Percentiles rank a stretch among this genome's conserved stretches.
phyloP scores from a whole-genome alignment of 176 grass and related monocot genomes.

The Hyparrhenia diplandra region DNA sequence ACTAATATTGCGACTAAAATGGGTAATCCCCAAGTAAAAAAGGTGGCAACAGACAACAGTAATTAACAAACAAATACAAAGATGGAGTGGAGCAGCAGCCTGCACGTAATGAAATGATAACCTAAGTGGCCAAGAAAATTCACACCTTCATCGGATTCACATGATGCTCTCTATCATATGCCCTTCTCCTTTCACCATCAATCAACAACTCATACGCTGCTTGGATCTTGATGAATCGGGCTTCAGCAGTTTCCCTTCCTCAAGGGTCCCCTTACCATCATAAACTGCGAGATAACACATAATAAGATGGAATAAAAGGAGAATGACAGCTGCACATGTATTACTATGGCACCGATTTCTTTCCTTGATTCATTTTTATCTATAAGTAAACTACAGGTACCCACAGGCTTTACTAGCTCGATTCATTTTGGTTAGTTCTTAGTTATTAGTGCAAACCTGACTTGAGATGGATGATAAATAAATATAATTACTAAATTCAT shows the following conservation, averaged over 20 bases:
- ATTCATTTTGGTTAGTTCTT: not conserved
- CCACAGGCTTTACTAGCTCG: not conserved
- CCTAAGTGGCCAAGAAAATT: conserved; percentile 5
- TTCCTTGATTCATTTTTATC: not conserved
- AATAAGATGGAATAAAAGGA: conserved; percentile 35
- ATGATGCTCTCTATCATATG: conserved; percentile 80
- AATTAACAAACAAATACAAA: conserved; percentile 8
- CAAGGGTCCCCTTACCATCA: conserved; percentile 86
- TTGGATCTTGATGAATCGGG: conserved; percentile 99
- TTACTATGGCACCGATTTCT: not conserved
- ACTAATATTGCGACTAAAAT: not conserved
- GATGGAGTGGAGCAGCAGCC: not conserved
- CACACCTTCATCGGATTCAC: conserved; percentile 95
- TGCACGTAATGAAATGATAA: not conserved
- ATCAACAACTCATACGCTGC: conserved; percentile 95
- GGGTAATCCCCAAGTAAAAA: not conserved
- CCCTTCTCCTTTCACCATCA: conserved; percentile 67
- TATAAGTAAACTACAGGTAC: not conserved
- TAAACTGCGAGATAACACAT: conserved; percentile 57
- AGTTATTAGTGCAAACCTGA: not conserved
- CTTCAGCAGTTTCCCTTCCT: conserved; percentile 89
- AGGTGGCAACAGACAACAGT: not conserved
- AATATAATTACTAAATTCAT: not conserved
- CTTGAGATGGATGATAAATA: not conserved
- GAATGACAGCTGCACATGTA: not conserved